Conservation (phyloP, 2,329 filamentous ascomycete genomes). For the Septoria linicola region DNA sequence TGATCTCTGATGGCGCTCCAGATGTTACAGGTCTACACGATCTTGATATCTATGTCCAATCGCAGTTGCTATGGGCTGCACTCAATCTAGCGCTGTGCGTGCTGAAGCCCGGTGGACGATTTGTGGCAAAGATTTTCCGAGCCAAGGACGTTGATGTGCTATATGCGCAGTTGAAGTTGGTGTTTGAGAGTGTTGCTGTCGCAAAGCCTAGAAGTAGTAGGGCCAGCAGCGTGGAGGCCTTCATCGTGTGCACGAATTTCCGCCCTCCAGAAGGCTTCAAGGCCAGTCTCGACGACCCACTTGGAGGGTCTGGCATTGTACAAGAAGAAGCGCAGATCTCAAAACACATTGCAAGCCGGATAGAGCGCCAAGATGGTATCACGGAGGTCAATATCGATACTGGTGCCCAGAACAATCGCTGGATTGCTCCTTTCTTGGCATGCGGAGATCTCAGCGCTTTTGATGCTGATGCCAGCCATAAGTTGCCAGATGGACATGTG, state of each 20-base stretch:
- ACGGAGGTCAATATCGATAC: conserved; percentile 49
- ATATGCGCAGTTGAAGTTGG: conserved; percentile 87
- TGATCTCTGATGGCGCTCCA: conserved; percentile 91
- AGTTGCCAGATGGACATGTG: conserved; percentile 79
- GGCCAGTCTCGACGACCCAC: conserved; percentile 71
- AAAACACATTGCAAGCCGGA: conserved; percentile 27
- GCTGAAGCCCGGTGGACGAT: conserved; percentile 86
- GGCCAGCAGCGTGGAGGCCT: conserved; percentile 95
- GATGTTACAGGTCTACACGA: conserved; percentile 97
- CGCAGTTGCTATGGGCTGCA: conserved; percentile 89
- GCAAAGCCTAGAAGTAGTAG: conserved; percentile 91
- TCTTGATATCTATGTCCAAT: conserved; percentile 96
- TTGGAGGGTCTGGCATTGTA: conserved; percentile 53
- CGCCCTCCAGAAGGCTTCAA: conserved; percentile 72
- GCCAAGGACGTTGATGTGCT: conserved; percentile 93
- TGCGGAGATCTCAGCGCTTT: conserved; percentile 93
- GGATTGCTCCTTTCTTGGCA: conserved; percentile 96
- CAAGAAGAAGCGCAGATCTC: not conserved
- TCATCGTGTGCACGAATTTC: conserved; percentile 92
- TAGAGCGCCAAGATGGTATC: conserved; percentile 47
- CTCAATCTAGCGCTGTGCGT: conserved; percentile 92
- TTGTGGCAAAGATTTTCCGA: conserved; percentile 97
- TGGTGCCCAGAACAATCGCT: conserved; percentile 49
- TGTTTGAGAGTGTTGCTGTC: conserved; percentile 83
- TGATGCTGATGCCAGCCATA: conserved; percentile 93